Conservation (phyloP, 129 eudicot genomes). For the Gnaphalium uliginosum region DNA sequence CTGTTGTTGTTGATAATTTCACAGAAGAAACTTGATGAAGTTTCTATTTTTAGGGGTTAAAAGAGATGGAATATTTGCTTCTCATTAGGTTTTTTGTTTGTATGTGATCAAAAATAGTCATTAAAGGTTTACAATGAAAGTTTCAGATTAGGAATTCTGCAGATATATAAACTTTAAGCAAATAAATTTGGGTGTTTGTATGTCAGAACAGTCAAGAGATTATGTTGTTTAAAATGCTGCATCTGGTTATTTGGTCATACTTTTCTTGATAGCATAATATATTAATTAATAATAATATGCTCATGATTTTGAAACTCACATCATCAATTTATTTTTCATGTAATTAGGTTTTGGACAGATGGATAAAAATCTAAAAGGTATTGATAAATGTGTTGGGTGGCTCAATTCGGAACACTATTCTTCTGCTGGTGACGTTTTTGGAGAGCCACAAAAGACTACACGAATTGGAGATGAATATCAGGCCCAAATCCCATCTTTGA, state of each 20-base stretch:
- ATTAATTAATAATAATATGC: not conserved
- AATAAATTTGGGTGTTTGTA: not conserved
- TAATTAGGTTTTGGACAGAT: slow-evolving; percentile 28
- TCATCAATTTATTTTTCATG: not conserved
- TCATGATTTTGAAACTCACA: not conserved
- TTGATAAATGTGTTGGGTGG: slow-evolving; percentile 24
- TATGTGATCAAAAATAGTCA: not conserved
- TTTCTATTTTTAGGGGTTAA: slow-evolving; percentile 14
- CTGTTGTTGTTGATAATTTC: too few species aligned
- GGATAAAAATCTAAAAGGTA: slow-evolving; percentile 25
- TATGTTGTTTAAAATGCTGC: too few species aligned
- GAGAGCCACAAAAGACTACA: too few species aligned
- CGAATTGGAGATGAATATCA: slow-evolving; percentile 54
- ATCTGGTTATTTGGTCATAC: too few species aligned
- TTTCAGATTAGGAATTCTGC: not conserved
- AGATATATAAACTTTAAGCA: not conserved
- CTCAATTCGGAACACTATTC: slow-evolving; percentile 35
- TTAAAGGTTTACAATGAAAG: not conserved
- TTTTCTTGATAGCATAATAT: too few species aligned
- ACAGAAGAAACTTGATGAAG: slow-evolving; percentile 2
- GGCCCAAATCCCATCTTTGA: slow-evolving; percentile 47
- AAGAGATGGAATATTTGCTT: not conserved
- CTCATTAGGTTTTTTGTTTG: not conserved
- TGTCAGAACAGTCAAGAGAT: too few species aligned
- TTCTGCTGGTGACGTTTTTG: slow-evolving; percentile 11